Conservation (phyloP, 441 rosid genomes). For the Populus hybrid region DNA sequence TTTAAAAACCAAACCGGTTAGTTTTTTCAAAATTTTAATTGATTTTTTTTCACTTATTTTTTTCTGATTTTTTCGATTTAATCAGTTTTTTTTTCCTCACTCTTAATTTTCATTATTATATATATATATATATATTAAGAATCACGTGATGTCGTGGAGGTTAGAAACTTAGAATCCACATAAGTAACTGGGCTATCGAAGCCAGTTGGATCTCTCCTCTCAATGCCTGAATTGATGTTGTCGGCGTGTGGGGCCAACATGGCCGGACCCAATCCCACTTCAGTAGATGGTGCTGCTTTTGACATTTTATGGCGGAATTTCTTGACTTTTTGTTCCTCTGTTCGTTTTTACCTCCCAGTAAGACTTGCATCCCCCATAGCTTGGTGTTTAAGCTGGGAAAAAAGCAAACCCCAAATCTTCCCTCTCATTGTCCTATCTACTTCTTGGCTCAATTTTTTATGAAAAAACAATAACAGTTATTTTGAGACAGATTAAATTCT, state of each 20-base stretch:
- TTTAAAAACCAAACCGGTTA: no score
- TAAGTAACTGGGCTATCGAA: not conserved
- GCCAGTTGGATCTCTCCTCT: not conserved
- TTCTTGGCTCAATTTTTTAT: not conserved
- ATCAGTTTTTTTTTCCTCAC: no score
- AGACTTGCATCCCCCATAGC: not conserved
- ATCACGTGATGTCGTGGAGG: not conserved
- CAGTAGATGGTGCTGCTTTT: not conserved
- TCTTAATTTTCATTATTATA: no score
- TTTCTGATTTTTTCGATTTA: no score
- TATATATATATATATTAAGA: not conserved
- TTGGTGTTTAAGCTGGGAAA: not conserved
- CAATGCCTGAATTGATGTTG: not conserved
- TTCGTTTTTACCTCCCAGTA: not conserved
- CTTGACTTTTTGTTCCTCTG: not conserved
- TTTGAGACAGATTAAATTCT: no score
- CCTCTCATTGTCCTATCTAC: no score
- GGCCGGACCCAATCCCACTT: not conserved
- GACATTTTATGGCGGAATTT: not conserved
- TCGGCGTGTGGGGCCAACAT: not conserved
- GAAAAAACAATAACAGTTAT: no score
- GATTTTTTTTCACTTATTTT: no score
- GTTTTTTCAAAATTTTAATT: no score
- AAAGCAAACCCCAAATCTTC: no score
- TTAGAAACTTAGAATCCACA: not conserved